phyloP scores from a whole-genome alignment of 768 basidiomycete species.

The Lactarius sp. region DNA sequence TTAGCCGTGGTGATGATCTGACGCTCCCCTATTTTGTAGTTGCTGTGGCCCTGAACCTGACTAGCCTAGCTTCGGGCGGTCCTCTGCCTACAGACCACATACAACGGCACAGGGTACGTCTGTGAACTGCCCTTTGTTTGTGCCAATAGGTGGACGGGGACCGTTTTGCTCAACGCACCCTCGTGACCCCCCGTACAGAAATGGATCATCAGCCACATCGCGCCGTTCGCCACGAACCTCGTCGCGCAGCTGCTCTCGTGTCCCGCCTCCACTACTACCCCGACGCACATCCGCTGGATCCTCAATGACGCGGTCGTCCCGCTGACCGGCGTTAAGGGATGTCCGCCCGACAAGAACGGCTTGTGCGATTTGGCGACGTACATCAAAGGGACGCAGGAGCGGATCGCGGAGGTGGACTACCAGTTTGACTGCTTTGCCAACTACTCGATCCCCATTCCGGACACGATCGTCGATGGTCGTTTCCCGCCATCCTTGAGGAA shows the following conservation, averaged over 20 bases:
- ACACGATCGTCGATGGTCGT: constrained; percentile 38
- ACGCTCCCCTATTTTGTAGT: constrained; percentile 27
- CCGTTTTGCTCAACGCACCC: background rate
- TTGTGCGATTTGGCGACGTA: constrained; percentile 40
- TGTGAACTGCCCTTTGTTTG: background rate
- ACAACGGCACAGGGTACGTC: constrained; percentile 30
- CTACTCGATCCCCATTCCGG: constrained; percentile 40
- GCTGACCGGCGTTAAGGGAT: constrained; percentile 41
- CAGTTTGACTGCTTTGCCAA: constrained; percentile 42
- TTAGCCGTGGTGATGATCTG: background rate
- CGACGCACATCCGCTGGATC: constrained; percentile 40
- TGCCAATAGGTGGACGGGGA: no score
- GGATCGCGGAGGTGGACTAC: constrained; percentile 40
- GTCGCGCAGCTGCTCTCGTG: constrained; percentile 45
- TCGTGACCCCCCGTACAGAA: background rate
- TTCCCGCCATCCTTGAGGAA: constrained; percentile 9
- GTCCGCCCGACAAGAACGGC: constrained; percentile 39
- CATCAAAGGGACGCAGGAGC: constrained; percentile 35
- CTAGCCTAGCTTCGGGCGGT: constrained; percentile 37
- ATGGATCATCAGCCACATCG: constrained; percentile 40
- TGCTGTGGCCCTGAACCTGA: constrained; percentile 44
- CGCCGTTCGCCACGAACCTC: constrained; percentile 46
- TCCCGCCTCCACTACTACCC: constrained; percentile 25
- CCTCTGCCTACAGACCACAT: constrained; percentile 40
- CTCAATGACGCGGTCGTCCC: constrained; percentile 49